Percentiles rank a stretch among this genome's conserved stretches.
These are phyloP conservation scores for Talaromyces amestolkiae DNA, from an alignment of 2,329 filamentous ascomycete species.

Conservation along the genomic window DNA sequence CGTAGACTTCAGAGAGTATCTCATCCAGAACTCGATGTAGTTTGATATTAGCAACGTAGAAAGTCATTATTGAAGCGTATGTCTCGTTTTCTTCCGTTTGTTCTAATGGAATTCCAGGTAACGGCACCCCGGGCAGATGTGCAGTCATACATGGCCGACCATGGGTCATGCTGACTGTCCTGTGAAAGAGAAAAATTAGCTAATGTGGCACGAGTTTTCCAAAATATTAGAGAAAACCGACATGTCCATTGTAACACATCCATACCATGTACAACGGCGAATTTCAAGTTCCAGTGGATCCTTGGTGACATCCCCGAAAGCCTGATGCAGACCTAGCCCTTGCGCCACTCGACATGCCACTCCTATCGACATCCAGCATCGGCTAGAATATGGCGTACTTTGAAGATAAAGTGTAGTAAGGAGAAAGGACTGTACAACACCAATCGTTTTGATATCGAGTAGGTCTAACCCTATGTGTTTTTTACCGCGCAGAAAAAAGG, in stretches of 20 bases:
- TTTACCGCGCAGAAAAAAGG: slow-evolving; percentile 38
- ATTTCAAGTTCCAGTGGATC: slow-evolving; percentile 38
- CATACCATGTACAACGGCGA: slow-evolving; percentile 40
- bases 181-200: slow-evolving; percentile 15
- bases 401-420: slow-evolving; percentile 42
- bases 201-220: no score
- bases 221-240: slow-evolving; percentile 22
- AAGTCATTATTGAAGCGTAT: slow-evolving; percentile 25
- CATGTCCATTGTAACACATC: slow-evolving; percentile 42
- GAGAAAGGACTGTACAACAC: slow-evolving; percentile 43
- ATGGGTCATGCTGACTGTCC: slow-evolving; percentile 42
- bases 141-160: slow-evolving; percentile 36
- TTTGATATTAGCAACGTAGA: slow-evolving; percentile 30
- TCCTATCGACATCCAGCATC: slow-evolving; percentile 47
- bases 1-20: slow-evolving; percentile 37
- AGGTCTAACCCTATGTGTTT: slow-evolving; percentile 39
- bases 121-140: slow-evolving; percentile 27
- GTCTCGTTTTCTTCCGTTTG: neutral
- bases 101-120: slow-evolving; percentile 21
- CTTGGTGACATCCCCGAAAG: slow-evolving; percentile 21
- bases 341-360: slow-evolving; percentile 44
- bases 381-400: slow-evolving; percentile 41
- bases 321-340: slow-evolving; percentile 44
- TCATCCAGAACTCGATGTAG: slow-evolving; percentile 33
- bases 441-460: slow-evolving; percentile 38